phyloP scores from a whole-genome alignment of 257 asterid species.

The Echites panduratus region DNA sequence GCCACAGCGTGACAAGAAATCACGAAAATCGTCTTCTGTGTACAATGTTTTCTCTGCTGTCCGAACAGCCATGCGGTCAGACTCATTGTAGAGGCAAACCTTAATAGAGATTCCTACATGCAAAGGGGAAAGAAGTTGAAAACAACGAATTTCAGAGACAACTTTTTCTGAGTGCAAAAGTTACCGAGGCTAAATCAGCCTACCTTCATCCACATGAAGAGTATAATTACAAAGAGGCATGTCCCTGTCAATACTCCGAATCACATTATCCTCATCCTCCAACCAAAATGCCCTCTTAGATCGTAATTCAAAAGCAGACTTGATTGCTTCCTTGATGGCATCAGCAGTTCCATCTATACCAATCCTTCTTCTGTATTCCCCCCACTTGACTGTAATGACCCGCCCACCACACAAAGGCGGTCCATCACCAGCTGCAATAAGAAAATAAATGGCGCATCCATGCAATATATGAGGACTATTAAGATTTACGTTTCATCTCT shows the following conservation, averaged over 20 bases:
- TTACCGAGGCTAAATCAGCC: background rate
- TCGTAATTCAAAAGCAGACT: conserved; percentile 70
- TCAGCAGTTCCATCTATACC: conserved; percentile 76
- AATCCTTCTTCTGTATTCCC: conserved; percentile 60
- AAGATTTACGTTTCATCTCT: background rate
- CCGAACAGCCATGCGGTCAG: conserved; percentile 22
- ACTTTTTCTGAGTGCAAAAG: background rate
- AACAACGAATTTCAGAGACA: background rate
- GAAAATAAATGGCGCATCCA: background rate
- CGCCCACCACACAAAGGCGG: conserved; percentile 54
- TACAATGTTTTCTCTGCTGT: conserved; percentile 27
- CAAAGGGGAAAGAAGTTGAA: background rate
- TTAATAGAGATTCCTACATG: conserved; percentile 21
- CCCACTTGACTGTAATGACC: conserved; percentile 74
- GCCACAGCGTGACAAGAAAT: conserved; percentile 24
- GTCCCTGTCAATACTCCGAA: conserved; percentile 75
- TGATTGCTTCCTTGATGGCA: conserved; percentile 79
- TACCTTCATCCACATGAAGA: conserved; percentile 91
- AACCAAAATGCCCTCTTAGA: conserved; percentile 90
- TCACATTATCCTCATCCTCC: conserved; percentile 78
- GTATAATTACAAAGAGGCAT: conserved; percentile 90
- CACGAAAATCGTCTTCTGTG: conserved; percentile 22
- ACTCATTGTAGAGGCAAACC: conserved; percentile 23
- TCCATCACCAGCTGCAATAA: conserved; percentile 53
- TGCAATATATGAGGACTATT: too few relatives aligned